Percentiles rank a stretch among this genome's conserved stretches.
Conservation (phyloP, 2,329 filamentous ascomycete species). For the Zelopaecilomyces penicillatus region DNA sequence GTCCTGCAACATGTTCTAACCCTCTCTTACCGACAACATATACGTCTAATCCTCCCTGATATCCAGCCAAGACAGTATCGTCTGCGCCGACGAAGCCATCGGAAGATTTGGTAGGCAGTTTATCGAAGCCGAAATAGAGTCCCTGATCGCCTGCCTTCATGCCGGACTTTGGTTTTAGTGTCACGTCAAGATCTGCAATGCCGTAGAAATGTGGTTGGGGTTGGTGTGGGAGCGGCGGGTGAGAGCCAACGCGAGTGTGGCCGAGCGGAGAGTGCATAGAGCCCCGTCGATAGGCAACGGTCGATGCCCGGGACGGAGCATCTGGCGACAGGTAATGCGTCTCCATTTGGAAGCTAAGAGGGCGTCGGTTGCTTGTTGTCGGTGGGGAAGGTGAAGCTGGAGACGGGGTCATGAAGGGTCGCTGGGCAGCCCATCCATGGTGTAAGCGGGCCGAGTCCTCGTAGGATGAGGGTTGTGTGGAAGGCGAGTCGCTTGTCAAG, state of each 20-base stretch:
- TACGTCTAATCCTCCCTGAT: constrained; percentile 71
- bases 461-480: constrained; percentile 44
- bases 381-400: constrained; percentile 34
- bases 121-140: constrained; percentile 77
- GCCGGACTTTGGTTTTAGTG: constrained; percentile 46
- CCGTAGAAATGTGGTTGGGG: constrained; percentile 71
- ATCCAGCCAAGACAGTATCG: constrained; percentile 67
- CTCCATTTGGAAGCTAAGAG: constrained; percentile 49
- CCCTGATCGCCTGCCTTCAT: constrained; percentile 59
- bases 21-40: constrained; percentile 65
- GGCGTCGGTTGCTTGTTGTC: constrained; percentile 30
- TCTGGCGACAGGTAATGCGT: constrained; percentile 34
- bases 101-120: constrained; percentile 40
- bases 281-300: constrained; percentile 31
- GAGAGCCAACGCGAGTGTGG: constrained; percentile 34
- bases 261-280: constrained; percentile 45
- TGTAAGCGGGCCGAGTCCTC: constrained; percentile 37
- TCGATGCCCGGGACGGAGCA: constrained; percentile 27
- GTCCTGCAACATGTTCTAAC: constrained; percentile 57
- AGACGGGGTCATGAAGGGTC: constrained; percentile 35
- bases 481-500: constrained; percentile 43
- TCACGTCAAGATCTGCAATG: constrained; percentile 65
- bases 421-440: constrained; percentile 38
- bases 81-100: constrained; percentile 37
- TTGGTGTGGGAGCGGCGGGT: constrained; percentile 63